Percentiles rank a stretch among this genome's conserved stretches.
These are phyloP conservation scores for Leccinum solheimii DNA, from an alignment of 1,284 basidiomycete species.

Conservation along the genomic window DNA sequence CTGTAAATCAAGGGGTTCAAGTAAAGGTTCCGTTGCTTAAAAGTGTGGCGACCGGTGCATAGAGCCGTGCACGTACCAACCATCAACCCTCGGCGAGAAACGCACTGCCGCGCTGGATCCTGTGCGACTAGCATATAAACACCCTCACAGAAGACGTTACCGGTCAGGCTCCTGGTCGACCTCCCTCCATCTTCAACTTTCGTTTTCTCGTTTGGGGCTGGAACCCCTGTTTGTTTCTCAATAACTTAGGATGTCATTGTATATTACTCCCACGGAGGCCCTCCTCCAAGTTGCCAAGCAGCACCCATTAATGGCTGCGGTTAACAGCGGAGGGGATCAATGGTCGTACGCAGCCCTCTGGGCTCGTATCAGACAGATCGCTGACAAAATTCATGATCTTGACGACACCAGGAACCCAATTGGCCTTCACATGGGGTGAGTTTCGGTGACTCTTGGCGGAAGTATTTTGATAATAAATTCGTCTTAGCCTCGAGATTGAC, in stretches of 20 bases:
- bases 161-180: slow-evolving; percentile 25
- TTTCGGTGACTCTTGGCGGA: neutral
- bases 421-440: slow-evolving; percentile 30
- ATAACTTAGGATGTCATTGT: slow-evolving; percentile 13
- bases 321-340: slow-evolving; percentile 17
- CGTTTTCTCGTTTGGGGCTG: slow-evolving; percentile 19
- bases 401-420: slow-evolving; percentile 17
- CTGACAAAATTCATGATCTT: slow-evolving; percentile 21
- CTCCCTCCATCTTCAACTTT: slow-evolving; percentile 9
- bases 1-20: neutral
- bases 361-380: slow-evolving; percentile 27
- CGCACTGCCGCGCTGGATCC: neutral
- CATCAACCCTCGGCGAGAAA: neutral
- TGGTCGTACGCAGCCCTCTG: slow-evolving; percentile 32
- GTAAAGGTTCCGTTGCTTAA: neutral
- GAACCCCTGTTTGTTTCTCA: slow-evolving; percentile 14
- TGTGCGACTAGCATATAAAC: slow-evolving; percentile 12
- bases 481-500: slow-evolving; percentile 26
- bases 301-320: slow-evolving; percentile 25
- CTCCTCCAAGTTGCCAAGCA: slow-evolving; percentile 31
- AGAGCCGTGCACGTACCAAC: slow-evolving; percentile 4
- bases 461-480: neutral
- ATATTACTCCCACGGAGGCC: slow-evolving; percentile 28
- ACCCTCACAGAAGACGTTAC: neutral
- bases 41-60: neutral